Evolutionary conservation across 495 filamentous ascomycete species (phyloP).

Genomic region (Lophiostoma macrostomum): DNA sequence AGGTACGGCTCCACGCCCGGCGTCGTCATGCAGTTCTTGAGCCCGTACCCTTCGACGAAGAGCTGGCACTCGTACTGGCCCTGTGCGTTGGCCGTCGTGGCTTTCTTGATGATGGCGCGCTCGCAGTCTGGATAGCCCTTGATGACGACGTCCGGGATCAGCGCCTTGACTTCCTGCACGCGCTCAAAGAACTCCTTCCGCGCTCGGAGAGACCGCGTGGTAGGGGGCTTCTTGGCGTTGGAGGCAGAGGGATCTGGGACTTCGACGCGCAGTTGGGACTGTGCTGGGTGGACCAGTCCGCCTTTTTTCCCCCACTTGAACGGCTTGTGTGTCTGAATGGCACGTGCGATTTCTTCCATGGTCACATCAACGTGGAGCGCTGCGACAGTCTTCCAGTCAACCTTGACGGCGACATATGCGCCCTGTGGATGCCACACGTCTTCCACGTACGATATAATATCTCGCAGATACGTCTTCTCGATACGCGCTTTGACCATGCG

Average conservation of each 20-base stretch:
- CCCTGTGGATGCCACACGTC: conserved; percentile 76
- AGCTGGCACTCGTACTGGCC: conserved; percentile 50
- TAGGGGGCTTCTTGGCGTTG: conserved; percentile 16
- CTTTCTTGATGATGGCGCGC: conserved; percentile 85
- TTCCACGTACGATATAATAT: conserved; percentile 73
- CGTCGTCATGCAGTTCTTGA: conserved; percentile 86
- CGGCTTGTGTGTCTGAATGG: conserved; percentile 74
- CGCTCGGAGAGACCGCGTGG: conserved; percentile 43
- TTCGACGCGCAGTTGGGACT: conserved; percentile 52
- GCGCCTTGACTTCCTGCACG: conserved; percentile 77
- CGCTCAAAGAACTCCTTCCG: conserved; percentile 72
- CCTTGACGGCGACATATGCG: conserved; percentile 67
- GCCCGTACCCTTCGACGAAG: conserved; percentile 91
- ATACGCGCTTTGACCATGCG: conserved; percentile 86
- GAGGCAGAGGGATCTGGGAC: conserved; percentile 33
- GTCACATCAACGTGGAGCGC: conserved; percentile 75
- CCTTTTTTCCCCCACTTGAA: conserved; percentile 58
- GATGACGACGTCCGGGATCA: conserved; percentile 73
- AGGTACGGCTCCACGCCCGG: conserved; percentile 74
- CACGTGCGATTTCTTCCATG: conserved; percentile 62
- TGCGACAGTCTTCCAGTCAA: conserved; percentile 73
- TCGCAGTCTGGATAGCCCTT: conserved; percentile 80
- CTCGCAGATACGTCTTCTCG: conserved; percentile 78
- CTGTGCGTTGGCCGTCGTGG: conserved; percentile 56
- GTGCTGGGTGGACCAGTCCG: conserved; percentile 48